Percentiles rank a stretch among this genome's conserved stretches.
These are phyloP conservation scores for Leccinum subfulvum DNA, from an alignment of 1,284 basidiomycete genomes.

Conservation along the genomic window DNA sequence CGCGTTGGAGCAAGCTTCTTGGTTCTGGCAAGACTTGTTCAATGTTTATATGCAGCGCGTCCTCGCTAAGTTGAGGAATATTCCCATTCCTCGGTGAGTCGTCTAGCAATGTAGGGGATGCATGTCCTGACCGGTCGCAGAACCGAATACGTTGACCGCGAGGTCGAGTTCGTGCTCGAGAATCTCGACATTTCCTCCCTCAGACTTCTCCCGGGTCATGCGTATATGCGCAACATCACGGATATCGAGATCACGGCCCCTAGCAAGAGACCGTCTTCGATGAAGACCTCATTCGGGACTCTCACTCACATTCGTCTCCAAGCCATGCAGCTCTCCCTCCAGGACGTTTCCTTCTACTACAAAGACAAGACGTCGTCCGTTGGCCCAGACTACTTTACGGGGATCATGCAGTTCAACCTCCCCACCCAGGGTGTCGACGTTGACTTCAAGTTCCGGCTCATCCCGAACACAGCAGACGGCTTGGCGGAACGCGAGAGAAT, in stretches of 20 bases:
- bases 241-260: conserved; percentile 65
- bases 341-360: conserved; percentile 71
- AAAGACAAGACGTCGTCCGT: conserved; percentile 54
- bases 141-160: conserved; percentile 63
- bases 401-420: conserved; percentile 57
- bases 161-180: conserved; percentile 70
- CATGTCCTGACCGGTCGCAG: conserved; percentile 34
- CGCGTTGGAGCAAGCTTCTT: conserved; percentile 55
- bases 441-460: conserved; percentile 60
- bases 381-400: conserved; percentile 55
- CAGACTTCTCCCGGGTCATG: conserved; percentile 64
- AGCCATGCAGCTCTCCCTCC: conserved; percentile 58
- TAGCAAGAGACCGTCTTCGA: conserved; percentile 31
- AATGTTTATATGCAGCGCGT: conserved; percentile 60
- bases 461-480: conserved; percentile 47
- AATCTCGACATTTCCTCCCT: conserved; percentile 65
- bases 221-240: conserved; percentile 69
- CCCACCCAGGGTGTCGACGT: conserved; percentile 65
- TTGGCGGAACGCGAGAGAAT: conserved; percentile 41
- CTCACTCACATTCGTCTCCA: conserved; percentile 63
- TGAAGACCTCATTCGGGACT: conserved; percentile 53
- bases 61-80: conserved; percentile 46
- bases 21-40: conserved; percentile 74
- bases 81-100: conserved; percentile 64
- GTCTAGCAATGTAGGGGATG: background rate